Evolutionary conservation across 257 asterid genomes (phyloP), one percentile per base, ranked within the genome.

Genomic region (Solanum lycopersicoides): DNA sequence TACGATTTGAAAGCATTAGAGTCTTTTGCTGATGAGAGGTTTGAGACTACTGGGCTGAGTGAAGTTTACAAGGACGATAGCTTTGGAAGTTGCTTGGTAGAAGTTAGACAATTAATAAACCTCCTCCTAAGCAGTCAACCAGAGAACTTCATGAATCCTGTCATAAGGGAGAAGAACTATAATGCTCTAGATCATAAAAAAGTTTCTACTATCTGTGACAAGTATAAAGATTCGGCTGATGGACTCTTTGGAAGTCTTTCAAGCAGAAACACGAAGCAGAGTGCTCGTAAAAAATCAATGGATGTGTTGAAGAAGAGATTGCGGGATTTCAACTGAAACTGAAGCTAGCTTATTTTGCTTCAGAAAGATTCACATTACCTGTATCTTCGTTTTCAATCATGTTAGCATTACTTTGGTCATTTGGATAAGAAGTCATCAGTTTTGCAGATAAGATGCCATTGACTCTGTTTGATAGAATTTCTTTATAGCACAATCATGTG

Each of bases 91-190:
- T 95, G 96, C 90, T 92, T 96, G 91, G 69, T 94, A 34, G 99
- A 96, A 88, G 94, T 96, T 68, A 91, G 99, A 68, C 99, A 96
- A 56, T 84, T 96, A 90, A 89, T 95, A 86, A 94, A 95, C 86
- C 98, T 96, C 87, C 94, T 96, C 21, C 88, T 93, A 89, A 95
- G 98, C 92, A 95, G 98, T 83, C 98, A 94, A 90, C 98, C 99
- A 0, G 99, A 96, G 83, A 95, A 92, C 90, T 96, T 94, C 20
- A 94, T 96, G 99, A 95, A 96, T 91, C 98, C 99, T n/a, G 99
- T 95, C 87, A 96, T 96, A 85, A 88, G 99, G 89, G 93, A 93
- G 91, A 95, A 86, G 93, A 95, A 93, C 83, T 96, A 95, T 89
- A 89, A 92, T 86, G 90, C 93, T 66, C 89, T 96, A 91, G 99